Evolutionary conservation across 345 rosid species (phyloP), one percentile per base, ranked within the genome.

Genomic region (Arabidopsis arenosa): DNA sequence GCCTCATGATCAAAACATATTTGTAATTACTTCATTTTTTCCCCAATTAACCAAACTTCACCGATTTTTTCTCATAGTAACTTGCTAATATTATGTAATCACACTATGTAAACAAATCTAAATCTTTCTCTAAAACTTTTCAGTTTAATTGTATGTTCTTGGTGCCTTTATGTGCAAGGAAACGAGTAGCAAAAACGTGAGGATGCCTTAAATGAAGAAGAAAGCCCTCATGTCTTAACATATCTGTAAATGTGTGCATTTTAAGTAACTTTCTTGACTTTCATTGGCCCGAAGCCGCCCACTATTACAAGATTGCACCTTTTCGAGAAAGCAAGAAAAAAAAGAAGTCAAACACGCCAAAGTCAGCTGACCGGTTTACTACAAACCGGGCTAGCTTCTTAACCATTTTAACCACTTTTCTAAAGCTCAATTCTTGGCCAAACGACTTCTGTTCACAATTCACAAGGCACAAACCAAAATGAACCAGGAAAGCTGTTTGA

Each of bases 221-320:
- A 41, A 75, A 55, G 37, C 75, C 80, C 44, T 61, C 61, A 13
- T 70, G 75, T 63, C 49, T 15, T 41, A 28, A 7, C 56, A 56
- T 57, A 14, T 71, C 68, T 77, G 80, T 77, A 70, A 48, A 63
- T 37, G 60, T 77, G 76, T 64, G 54, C 1, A 71, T 48, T 49
- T 48, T 40, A 77, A 64, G 68, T 48, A 30, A 70, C 66, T 28
- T 63, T 44, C 1, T 48, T 43, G 75, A 72, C 77, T 66, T 72
- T 66, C n/a, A 57, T 58, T 52, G 73, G 47, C 35, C 41, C 51
- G 62, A 47, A 72, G 35, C 69, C 69, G 63, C 43, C 76, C 69
- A 72, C 79, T 40, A 11, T 1, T 23, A 60, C 63, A 58, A 49
- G 40, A 55, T 43, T 49, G 68, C 30, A 64, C 67, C 68, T 57